phyloP scores from a whole-genome alignment of 768 basidiomycete genomes.

The Tubosaeta sp. region DNA sequence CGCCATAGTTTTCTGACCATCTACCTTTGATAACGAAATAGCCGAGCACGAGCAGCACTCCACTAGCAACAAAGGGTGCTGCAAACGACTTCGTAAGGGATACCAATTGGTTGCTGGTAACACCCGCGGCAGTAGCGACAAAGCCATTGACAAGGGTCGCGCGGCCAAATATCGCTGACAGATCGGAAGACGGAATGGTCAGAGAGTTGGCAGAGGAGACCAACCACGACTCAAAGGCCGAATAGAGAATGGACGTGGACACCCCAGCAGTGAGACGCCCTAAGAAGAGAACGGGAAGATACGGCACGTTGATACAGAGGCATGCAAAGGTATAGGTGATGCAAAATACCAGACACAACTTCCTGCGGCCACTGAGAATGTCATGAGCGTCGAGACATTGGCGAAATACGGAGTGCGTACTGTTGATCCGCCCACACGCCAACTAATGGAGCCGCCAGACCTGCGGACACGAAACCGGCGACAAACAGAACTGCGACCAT shows the following conservation, averaged over 20 bases:
- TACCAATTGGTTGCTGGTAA: conserved; percentile 65
- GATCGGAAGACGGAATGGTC: conserved; percentile 50
- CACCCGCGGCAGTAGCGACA: conserved; percentile 63
- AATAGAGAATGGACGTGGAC: conserved; percentile 73
- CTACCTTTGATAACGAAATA: conserved; percentile 52
- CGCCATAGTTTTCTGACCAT: conserved; percentile 73
- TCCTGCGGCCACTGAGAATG: conserved; percentile 54
- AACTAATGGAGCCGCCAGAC: conserved; percentile 62
- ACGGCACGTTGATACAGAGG: conserved; percentile 51
- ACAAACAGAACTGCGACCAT: conserved; percentile 70
- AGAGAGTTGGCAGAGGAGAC: conserved; percentile 55
- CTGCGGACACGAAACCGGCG: conserved; percentile 72
- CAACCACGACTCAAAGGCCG: conserved; percentile 76
- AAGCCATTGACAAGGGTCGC: conserved; percentile 72
- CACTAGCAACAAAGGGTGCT: conserved; percentile 67
- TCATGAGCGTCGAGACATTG: background rate
- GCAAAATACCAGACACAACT: conserved; percentile 69
- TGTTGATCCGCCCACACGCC: conserved; percentile 78
- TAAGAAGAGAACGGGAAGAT: conserved; percentile 54
- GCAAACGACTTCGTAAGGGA: conserved; percentile 46
- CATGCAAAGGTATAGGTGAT: conserved; percentile 60
- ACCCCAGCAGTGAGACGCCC: conserved; percentile 67
- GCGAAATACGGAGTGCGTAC: conserved; percentile 19
- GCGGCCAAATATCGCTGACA: conserved; percentile 68
- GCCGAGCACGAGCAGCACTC: conserved; percentile 45